Conservation (phyloP, 495 filamentous ascomycete genomes). For the Xylaria cubensis region DNA sequence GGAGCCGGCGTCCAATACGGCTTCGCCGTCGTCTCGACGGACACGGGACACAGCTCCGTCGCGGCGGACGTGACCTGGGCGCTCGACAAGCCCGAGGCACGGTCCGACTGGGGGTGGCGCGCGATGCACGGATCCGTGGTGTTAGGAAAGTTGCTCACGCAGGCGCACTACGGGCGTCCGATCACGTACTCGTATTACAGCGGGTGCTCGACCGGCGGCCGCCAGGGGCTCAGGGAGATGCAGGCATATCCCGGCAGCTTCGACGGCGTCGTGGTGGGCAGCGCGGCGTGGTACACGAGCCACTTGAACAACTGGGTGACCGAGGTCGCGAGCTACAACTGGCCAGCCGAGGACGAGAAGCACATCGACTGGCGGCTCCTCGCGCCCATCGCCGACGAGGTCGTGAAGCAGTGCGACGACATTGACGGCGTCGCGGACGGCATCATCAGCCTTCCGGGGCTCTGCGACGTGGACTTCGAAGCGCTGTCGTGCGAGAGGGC, state of each 20-base stretch:
- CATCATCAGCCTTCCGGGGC: slow-evolving; percentile 67
- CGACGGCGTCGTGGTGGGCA: slow-evolving; percentile 70
- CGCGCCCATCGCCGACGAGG: slow-evolving; percentile 59
- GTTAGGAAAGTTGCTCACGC: slow-evolving; percentile 43
- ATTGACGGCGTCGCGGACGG: slow-evolving; percentile 69
- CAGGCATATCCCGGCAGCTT: slow-evolving; percentile 61
- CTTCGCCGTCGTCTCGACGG: slow-evolving; percentile 60
- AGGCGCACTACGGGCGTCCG: slow-evolving; percentile 44
- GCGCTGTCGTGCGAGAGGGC: slow-evolving; percentile 56
- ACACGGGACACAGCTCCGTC: slow-evolving; percentile 60
- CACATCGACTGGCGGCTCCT: slow-evolving; percentile 61
- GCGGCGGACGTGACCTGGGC: slow-evolving; percentile 53
- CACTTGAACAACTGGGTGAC: slow-evolving; percentile 58
- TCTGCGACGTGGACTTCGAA: slow-evolving; percentile 62
- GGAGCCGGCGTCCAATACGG: slow-evolving; percentile 52
- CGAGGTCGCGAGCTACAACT: slow-evolving; percentile 47
- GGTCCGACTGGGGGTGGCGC: slow-evolving; percentile 55
- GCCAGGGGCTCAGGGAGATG: slow-evolving; percentile 59
- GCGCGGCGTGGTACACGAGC: slow-evolving; percentile 60
- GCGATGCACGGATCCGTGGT: slow-evolving; percentile 57
- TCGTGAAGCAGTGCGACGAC: slow-evolving; percentile 69
- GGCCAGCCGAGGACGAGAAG: slow-evolving; percentile 50
- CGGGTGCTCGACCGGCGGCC: slow-evolving; percentile 62
- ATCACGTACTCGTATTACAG: slow-evolving; percentile 52
- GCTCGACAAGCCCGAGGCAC: slow-evolving; percentile 46